Conservation (phyloP, 768 basidiomycete genomes). For the Kwoniella botswanensis region DNA sequence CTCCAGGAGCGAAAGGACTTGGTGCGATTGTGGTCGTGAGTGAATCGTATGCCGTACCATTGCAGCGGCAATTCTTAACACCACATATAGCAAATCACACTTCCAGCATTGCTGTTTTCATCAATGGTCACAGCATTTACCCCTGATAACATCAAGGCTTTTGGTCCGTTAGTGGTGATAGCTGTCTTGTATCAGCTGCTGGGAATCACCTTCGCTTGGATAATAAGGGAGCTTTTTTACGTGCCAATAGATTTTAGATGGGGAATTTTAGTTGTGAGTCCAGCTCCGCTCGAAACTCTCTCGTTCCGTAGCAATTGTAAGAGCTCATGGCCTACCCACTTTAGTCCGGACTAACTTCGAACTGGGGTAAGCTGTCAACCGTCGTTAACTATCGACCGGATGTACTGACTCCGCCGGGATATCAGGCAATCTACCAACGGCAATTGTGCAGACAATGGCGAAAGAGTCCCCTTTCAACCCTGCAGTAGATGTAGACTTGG, state of each 20-base stretch:
- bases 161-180: slow-evolving; percentile 62
- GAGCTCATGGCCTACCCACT: background rate
- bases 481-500: slow-evolving; percentile 59
- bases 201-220: slow-evolving; percentile 54
- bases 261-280: slow-evolving; percentile 60
- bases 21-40: slow-evolving; percentile 50
- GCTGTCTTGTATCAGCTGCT: slow-evolving; percentile 59
- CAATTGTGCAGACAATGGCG: slow-evolving; percentile 62
- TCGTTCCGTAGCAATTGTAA: no score
- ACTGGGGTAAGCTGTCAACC: slow-evolving; percentile 2
- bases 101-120: slow-evolving; percentile 63
- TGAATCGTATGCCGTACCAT: slow-evolving; percentile 44
- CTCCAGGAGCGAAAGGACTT: slow-evolving; percentile 60
- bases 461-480: slow-evolving; percentile 61
- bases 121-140: slow-evolving; percentile 64
- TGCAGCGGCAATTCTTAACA: background rate
- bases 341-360: slow-evolving; percentile 6
- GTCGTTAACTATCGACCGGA: no score
- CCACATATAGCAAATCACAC: slow-evolving; percentile 58
- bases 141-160: slow-evolving; percentile 60
- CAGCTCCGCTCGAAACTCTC: background rate
- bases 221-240: slow-evolving; percentile 63
- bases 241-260: slow-evolving; percentile 64
- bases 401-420: background rate
- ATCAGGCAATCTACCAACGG: slow-evolving; percentile 61